Conservation (phyloP, 202 grass and related monocot species). For the Bolboschoenoplectus hybrid region DNA sequence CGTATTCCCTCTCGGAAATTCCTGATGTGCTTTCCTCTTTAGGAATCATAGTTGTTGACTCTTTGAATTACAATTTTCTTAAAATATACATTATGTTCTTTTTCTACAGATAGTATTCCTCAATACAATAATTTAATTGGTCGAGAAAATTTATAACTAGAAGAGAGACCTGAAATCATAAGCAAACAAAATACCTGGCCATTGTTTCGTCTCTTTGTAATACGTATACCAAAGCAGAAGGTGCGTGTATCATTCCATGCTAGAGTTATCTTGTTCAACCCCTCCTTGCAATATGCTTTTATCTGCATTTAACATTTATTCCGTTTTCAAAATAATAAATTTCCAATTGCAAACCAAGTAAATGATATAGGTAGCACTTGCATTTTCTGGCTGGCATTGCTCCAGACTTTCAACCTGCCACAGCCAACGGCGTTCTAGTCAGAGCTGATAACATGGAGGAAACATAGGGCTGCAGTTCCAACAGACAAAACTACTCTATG, state of each 20-base stretch:
- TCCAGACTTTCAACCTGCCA: no score
- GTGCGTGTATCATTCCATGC: slow-evolving; percentile 73
- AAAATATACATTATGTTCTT: not conserved
- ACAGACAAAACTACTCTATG: no score
- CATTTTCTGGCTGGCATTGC: no score
- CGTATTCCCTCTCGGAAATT: not conserved
- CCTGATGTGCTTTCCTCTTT: not conserved
- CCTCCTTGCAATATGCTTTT: slow-evolving; percentile 74
- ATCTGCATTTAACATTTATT: slow-evolving; percentile 57
- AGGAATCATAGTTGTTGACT: not conserved
- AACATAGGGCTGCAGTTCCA: no score
- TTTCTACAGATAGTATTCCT: not conserved
- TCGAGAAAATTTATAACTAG: not conserved
- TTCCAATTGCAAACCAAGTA: not conserved
- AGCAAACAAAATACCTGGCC: slow-evolving; percentile 55
- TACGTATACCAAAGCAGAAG: slow-evolving; percentile 91
- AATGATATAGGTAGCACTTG: slow-evolving; percentile 25
- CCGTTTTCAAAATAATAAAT: slow-evolving; percentile 23
- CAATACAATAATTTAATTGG: not conserved
- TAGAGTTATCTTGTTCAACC: slow-evolving; percentile 86
- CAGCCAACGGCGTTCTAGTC: no score
- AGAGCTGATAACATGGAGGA: no score
- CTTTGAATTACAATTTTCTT: not conserved
- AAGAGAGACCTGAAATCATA: not conserved
- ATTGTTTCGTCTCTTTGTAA: slow-evolving; percentile 61